Base-by-base conservation (phyloP, 805 yeast species). In the Cyberlindnera lachancei region DNA sequence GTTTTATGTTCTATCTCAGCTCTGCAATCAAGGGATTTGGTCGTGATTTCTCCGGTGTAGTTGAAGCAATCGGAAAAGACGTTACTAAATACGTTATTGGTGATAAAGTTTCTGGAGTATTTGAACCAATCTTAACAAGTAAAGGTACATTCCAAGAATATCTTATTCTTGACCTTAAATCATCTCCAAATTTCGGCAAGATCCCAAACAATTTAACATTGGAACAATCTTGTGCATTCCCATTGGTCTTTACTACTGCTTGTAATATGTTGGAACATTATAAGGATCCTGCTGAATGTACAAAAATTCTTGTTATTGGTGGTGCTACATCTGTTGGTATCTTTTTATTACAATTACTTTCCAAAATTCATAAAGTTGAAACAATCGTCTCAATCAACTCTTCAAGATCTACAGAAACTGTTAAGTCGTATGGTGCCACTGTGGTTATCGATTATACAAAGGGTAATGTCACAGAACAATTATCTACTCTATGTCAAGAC, bases 311-410 rank as follows among this genome's bases (percentile, higher is more conserved):
- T 29, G 66, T 84, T 15, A 59, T 81, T 29, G 95, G 95, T 23
- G 90, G 81, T 17, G 77, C 82, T 7, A 75, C 94, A 2, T 58
- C 78, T 11, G 87, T 80, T 12, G 87, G 88, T 15, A 50, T 65
- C 18, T 65, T 62, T 37, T 62, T 68, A 4, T 59, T 73, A 22
- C 83, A 77, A 52, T 52, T 81, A 25, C 73, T 79, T 8, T 77
- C 70, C 51, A 52, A 65, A 24, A 50, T 56, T 29, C 61, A 61
- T 35, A 55, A 63, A 3, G 72, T 74, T 7, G 56, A 58, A 17
- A 64, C 65, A 10, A 70, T 84, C 15, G 77, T 72, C 5, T 75
- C 72, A 17, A 64, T 75, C 3, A 71, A 79, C 48, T 74, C 80
- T 3, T 53, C 67, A 0, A 50, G 59, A 8, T 70, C 84, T 10